Percentiles rank a stretch among this genome's conserved stretches.
These are phyloP conservation scores for Phytophthora palmivora DNA, from an alignment of 352 stramenopile genomes.

Conservation along the genomic window DNA sequence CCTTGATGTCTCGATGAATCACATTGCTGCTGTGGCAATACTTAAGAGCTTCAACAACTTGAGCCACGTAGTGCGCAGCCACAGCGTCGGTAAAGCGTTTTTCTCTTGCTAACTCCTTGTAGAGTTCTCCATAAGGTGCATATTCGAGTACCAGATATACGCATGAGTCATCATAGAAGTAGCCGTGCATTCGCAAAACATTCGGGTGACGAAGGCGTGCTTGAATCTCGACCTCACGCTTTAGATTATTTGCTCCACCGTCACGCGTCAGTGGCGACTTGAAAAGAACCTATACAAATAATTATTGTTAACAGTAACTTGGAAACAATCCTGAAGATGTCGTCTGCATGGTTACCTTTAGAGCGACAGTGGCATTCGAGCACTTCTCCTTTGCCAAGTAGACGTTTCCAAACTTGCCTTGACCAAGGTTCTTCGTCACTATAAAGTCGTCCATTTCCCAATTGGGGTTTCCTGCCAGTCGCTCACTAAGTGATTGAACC, in stretches of 20 bases:
- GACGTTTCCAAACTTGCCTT: constrained; percentile 89
- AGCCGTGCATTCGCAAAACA: constrained; percentile 77
- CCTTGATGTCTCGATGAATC: constrained; percentile 92
- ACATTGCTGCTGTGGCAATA: constrained; percentile 83
- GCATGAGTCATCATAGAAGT: constrained; percentile 88
- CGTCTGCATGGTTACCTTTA: constrained; percentile 62
- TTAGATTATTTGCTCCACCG: constrained; percentile 63
- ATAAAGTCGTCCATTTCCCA: constrained; percentile 83
- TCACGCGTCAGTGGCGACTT: constrained; percentile 70
- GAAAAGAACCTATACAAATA: constrained; percentile 58
- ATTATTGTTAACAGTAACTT: constrained; percentile 5
- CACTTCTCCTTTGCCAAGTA: constrained; percentile 82
- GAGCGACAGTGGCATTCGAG: constrained; percentile 69
- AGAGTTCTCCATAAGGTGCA: constrained; percentile 80
- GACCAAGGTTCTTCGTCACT: constrained; percentile 80
- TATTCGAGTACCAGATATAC: constrained; percentile 90
- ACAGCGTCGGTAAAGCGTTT: constrained; percentile 57
- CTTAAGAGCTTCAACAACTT: constrained; percentile 79
- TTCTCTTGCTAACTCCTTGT: constrained; percentile 74
- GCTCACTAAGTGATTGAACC: constrained; percentile 50
- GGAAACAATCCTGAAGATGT: background rate
- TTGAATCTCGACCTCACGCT: constrained; percentile 89
- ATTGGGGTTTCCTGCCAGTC: constrained; percentile 58
- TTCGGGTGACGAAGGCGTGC: constrained; percentile 77
- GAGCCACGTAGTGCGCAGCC: constrained; percentile 74